Percentiles rank a stretch among this genome's conserved stretches.
phyloP scores from a whole-genome alignment of 441 rosid genomes.

The Gossypium trilobum region DNA sequence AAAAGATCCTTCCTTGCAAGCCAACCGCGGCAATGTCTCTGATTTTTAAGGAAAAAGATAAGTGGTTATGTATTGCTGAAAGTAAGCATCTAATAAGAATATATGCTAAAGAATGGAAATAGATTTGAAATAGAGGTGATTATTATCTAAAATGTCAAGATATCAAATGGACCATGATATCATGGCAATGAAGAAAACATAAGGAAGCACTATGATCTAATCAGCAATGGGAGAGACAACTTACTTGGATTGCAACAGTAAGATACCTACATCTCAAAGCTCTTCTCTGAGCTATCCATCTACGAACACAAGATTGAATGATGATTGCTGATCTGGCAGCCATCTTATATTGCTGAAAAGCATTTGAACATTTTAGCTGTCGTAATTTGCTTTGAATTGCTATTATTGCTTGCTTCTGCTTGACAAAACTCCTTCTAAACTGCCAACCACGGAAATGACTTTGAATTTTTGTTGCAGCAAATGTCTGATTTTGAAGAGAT shows the following conservation, averaged over 20 bases:
- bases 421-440: constrained; percentile 32
- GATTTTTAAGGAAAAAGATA: constrained; percentile 13
- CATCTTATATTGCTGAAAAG: constrained; percentile 20
- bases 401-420: constrained; percentile 30
- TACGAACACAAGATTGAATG: constrained; percentile 51
- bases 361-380: background rate
- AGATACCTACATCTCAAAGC: constrained; percentile 21
- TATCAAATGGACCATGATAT: background rate
- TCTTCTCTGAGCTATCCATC: constrained; percentile 42
- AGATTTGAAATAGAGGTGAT: background rate
- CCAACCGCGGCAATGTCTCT: constrained; percentile 61
- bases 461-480: constrained; percentile 47
- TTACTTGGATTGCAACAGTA: constrained; percentile 49
- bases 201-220: background rate
- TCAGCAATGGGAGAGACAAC: constrained; percentile 7
- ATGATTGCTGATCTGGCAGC: constrained; percentile 39
- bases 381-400: constrained; percentile 37
- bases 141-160: background rate
- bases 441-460: constrained; percentile 35
- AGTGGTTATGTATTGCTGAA: background rate
- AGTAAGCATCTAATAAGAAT: background rate
- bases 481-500: constrained; percentile 19
- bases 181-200: constrained; percentile 1
- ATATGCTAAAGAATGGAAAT: background rate
- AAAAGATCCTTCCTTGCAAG: constrained; percentile 42